Evolutionary conservation across 208 protist genomes (phyloP).

Genomic region (Giardia duodenalis): DNA sequence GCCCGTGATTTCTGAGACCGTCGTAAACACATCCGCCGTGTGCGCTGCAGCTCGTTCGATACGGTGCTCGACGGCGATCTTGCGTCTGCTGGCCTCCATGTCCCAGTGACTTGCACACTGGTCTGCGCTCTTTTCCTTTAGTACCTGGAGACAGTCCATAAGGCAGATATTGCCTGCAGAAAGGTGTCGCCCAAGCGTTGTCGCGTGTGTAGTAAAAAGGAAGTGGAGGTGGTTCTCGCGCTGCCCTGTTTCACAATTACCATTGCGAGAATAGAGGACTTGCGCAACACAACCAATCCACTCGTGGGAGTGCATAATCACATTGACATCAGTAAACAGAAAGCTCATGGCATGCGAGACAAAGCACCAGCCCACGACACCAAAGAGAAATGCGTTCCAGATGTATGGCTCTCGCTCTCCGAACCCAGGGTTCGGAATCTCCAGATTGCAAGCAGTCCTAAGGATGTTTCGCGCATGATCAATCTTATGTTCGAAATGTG

Average conservation of each 20-base stretch:
- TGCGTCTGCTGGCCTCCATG: not conserved
- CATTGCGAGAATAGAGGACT: not conserved
- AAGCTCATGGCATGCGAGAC: not conserved
- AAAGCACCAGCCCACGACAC: not conserved
- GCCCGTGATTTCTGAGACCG: not conserved
- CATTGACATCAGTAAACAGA: not conserved
- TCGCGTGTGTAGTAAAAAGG: slow-evolving; percentile 26
- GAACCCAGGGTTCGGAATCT: not conserved
- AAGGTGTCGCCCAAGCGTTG: slow-evolving; percentile 15
- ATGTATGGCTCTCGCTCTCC: not conserved
- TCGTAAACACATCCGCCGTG: not conserved
- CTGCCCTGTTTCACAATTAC: not conserved
- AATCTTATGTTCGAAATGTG: not conserved
- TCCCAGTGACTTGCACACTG: not conserved
- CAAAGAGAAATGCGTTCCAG: slow-evolving; percentile 2
- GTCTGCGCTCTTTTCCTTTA: not conserved
- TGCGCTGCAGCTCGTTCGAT: slow-evolving; percentile 13
- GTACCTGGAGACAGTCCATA: not conserved
- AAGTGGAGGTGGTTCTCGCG: not conserved
- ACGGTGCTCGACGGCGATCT: slow-evolving; percentile 1
- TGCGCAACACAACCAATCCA: not conserved
- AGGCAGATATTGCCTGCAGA: slow-evolving; percentile 14
- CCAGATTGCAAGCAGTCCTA: not conserved
- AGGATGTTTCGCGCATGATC: not conserved
- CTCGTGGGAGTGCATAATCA: slow-evolving; percentile 15